Conservation (phyloP, 306 rosid genomes). For the Prunus armeniaca region DNA sequence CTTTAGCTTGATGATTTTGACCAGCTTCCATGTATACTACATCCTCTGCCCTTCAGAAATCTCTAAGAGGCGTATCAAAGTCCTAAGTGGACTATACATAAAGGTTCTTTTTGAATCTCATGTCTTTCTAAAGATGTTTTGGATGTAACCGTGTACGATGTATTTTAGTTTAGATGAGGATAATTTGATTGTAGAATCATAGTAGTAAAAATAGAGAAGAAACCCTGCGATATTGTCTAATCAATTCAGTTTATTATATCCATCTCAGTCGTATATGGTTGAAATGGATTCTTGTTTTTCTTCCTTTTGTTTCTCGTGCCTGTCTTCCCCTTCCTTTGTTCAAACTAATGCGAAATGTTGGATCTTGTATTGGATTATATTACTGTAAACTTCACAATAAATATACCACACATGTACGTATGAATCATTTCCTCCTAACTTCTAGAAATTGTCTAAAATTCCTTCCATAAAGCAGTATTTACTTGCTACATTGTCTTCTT, state of each 20-base stretch:
- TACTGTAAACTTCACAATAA: too few relatives aligned
- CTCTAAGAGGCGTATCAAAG: not conserved
- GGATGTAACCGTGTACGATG: conserved; percentile 5
- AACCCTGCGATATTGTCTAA: not conserved
- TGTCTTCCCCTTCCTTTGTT: not conserved
- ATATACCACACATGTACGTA: too few relatives aligned
- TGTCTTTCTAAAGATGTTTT: not conserved
- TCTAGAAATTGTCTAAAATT: too few relatives aligned
- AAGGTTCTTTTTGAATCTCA: not conserved
- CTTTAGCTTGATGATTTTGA: not conserved
- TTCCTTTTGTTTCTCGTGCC: too few relatives aligned
- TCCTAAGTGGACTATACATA: not conserved
- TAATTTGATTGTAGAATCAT: conserved; percentile 2
- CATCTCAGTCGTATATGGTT: not conserved
- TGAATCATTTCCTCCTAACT: too few relatives aligned
- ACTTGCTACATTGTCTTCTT: too few relatives aligned
- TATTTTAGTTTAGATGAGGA: not conserved
- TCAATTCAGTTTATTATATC: not conserved
- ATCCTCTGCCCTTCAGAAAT: not conserved
- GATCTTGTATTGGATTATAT: too few relatives aligned
- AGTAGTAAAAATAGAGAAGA: not conserved
- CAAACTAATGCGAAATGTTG: too few relatives aligned
- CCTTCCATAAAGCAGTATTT: too few relatives aligned
- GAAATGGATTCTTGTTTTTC: not conserved
- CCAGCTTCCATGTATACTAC: not conserved